These are phyloP conservation scores for Colletotrichum zoysiae DNA, from an alignment of 2,329 filamentous ascomycete species.

Conservation along the genomic window DNA sequence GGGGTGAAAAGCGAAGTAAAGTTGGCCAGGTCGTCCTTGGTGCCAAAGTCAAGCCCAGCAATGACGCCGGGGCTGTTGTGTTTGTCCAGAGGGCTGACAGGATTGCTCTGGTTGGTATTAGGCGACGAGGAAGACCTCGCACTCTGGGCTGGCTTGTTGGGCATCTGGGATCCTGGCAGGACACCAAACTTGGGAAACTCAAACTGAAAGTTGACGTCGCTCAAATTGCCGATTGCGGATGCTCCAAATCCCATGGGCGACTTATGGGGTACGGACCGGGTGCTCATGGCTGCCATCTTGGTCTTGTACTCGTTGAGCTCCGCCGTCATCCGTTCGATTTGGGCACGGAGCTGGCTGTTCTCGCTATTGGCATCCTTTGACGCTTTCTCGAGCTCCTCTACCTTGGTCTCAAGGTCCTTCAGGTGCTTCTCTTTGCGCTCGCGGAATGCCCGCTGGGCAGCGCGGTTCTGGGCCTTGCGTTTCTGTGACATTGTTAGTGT, in stretches of 20 bases:
- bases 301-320: slow-evolving; percentile 94
- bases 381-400: slow-evolving; percentile 82
- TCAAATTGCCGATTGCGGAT: slow-evolving; percentile 69
- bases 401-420: slow-evolving; percentile 85
- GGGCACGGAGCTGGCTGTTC: slow-evolving; percentile 84
- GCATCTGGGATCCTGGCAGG: slow-evolving; percentile 64
- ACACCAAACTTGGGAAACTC: slow-evolving; percentile 95
- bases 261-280: slow-evolving; percentile 45
- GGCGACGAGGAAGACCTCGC: slow-evolving; percentile 35
- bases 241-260: slow-evolving; percentile 61
- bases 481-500: slow-evolving; percentile 67
- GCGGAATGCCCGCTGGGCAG: slow-evolving; percentile 91
- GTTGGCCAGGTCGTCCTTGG: slow-evolving; percentile 66
- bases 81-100: slow-evolving; percentile 53
- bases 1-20: slow-evolving; percentile 72
- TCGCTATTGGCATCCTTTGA: slow-evolving; percentile 88
- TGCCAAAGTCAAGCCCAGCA: slow-evolving; percentile 44
- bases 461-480: slow-evolving; percentile 94
- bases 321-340: slow-evolving; percentile 86
- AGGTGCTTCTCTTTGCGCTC: slow-evolving; percentile 95
- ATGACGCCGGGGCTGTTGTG: slow-evolving; percentile 50
- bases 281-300: slow-evolving; percentile 73
- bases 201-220: slow-evolving; percentile 89
- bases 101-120: slow-evolving; percentile 46
- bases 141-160: slow-evolving; percentile 44